Evolutionary conservation across 352 stramenopile genomes (phyloP).

Genomic region (Globisporangium spiculum): DNA sequence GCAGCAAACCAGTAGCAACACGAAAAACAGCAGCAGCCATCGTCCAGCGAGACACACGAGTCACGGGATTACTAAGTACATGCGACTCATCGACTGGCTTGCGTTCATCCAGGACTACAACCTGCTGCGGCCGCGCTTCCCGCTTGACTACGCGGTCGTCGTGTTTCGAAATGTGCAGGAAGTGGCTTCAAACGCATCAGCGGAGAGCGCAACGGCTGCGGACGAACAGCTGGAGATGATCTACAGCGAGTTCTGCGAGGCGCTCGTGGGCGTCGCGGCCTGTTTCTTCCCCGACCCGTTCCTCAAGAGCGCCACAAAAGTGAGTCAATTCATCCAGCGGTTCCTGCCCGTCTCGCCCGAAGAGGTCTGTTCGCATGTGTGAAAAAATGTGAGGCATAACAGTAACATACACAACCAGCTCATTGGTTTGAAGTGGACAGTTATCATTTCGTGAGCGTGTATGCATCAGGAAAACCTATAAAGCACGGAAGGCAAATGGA

Average conservation of each 20-base stretch:
- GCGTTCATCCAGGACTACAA: conserved; percentile 73
- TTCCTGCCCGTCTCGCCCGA: conserved; percentile 64
- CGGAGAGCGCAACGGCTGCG: not conserved
- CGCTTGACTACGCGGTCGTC: conserved; percentile 42
- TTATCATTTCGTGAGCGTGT: not conserved
- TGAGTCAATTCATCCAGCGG: conserved; percentile 69
- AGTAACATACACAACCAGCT: not conserved
- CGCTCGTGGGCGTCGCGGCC: conserved; percentile 47
- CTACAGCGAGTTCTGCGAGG: conserved; percentile 73
- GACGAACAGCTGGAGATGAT: conserved; percentile 55
- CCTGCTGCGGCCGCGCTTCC: conserved; percentile 56
- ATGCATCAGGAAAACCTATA: not conserved
- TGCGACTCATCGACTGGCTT: conserved; percentile 66
- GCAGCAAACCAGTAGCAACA: not conserved
- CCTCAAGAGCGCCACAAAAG: conserved; percentile 42
- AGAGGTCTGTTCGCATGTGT: conserved; percentile 40
- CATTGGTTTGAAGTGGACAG: not conserved
- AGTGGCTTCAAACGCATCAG: conserved; percentile 18
- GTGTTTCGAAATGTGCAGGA: conserved; percentile 74
- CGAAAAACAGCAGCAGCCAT: not conserved
- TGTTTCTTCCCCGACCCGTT: conserved; percentile 72
- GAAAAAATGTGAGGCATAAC: not conserved
- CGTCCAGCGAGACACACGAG: conserved; percentile 4
- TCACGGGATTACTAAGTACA: conserved; percentile 58
- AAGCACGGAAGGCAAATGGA: not conserved